phyloP scores from a whole-genome alignment of 306 rosid species.

The Quercus wislizeni region DNA sequence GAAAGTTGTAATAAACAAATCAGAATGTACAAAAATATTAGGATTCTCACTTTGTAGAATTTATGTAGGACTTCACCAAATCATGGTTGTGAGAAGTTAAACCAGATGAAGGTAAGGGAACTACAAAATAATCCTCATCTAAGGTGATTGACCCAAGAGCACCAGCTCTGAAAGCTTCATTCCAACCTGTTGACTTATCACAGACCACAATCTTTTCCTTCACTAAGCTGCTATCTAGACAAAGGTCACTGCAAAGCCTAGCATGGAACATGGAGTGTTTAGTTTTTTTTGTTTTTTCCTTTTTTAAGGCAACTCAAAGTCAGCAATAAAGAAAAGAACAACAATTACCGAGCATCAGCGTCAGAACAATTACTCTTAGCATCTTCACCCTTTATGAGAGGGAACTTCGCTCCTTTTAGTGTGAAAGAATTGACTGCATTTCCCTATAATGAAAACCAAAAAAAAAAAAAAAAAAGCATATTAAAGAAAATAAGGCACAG shows the following conservation, averaged over 20 bases:
- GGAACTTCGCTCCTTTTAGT: background rate
- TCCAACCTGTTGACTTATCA: background rate
- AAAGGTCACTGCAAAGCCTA: background rate
- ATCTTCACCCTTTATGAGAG: constrained; percentile 2
- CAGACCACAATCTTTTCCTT: constrained; percentile 43
- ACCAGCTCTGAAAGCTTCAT: constrained; percentile 4
- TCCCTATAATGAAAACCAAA: background rate
- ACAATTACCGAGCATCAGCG: background rate
- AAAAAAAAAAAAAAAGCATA: too few relatives aligned
- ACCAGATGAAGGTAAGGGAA: background rate
- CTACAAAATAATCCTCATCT: background rate
- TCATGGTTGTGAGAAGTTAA: background rate
- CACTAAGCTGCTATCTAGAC: constrained; percentile 1
- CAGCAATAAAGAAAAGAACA: background rate
- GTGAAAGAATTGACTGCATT: constrained; percentile 2
- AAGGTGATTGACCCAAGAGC: constrained; percentile 20
- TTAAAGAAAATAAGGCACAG: too few relatives aligned
- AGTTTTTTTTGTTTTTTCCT: rapidly evolving
- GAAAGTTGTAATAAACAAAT: too few relatives aligned
- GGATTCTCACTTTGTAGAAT: background rate
- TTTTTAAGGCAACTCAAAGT: background rate
- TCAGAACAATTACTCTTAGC: background rate
- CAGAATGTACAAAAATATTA: background rate
- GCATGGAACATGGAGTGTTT: too few relatives aligned
- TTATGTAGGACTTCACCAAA: background rate